phyloP scores from a whole-genome alignment of 208 protist species.

The Wallacemonas sp. region DNA sequence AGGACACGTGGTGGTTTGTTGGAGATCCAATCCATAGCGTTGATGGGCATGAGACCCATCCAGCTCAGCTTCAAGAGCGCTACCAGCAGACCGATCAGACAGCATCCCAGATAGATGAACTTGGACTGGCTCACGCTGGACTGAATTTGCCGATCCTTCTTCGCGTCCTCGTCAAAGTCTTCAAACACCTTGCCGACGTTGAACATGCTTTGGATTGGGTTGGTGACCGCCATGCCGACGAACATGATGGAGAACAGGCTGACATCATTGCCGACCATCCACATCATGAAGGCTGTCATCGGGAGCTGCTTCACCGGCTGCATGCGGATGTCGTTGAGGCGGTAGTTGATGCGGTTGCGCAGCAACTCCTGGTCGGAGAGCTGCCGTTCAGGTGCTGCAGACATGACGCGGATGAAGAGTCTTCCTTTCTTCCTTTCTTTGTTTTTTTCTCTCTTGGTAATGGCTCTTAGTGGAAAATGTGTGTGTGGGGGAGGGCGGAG shows the following conservation, averaged over 20 bases:
- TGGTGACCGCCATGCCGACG: conserved; percentile 83
- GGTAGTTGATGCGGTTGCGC: conserved; percentile 40
- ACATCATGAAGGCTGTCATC: conserved; percentile 88
- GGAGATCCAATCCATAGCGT: conserved; percentile 81
- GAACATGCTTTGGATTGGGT: conserved; percentile 68
- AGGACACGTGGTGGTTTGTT: conserved; percentile 53
- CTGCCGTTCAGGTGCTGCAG: conserved; percentile 8
- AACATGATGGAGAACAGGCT: conserved; percentile 91
- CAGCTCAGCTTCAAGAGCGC: conserved; percentile 81
- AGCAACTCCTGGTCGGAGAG: conserved; percentile 56
- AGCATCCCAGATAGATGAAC: conserved; percentile 79
- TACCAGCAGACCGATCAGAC: conserved; percentile 62
- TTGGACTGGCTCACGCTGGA: conserved; percentile 55
- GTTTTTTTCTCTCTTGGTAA: conserved; percentile 5
- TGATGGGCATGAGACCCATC: conserved; percentile 84
- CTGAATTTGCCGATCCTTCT: conserved; percentile 47
- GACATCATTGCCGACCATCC: conserved; percentile 87
- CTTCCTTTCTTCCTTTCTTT: conserved; percentile 4
- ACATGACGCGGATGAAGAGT: conserved; percentile 3
- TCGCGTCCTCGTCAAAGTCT: conserved; percentile 67
- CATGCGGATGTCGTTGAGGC: conserved; percentile 67
- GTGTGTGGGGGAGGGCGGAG: too few relatives aligned
- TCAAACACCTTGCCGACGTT: conserved; percentile 43
- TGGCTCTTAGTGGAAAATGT: too few relatives aligned
- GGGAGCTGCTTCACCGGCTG: conserved; percentile 81